These are phyloP conservation scores for Mycena sanguinolenta DNA, from an alignment of 768 basidiomycete genomes.

Conservation along the genomic window DNA sequence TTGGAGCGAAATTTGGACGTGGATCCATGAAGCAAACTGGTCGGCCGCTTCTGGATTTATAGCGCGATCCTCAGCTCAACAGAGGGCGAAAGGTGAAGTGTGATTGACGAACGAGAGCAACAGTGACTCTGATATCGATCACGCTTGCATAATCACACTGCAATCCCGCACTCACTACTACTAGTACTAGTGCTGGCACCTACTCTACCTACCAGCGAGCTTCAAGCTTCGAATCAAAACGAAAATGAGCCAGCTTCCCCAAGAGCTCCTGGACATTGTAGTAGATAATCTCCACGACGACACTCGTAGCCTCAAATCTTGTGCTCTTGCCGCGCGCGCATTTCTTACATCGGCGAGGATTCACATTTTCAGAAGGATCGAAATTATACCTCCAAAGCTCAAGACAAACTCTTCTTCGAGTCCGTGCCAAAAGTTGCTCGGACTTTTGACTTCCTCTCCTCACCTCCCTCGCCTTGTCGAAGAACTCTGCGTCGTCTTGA, in stretches of 20 bases:
- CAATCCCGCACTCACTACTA: too few species aligned
- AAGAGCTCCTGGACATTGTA: conserved; percentile 21
- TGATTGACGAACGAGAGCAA: too few species aligned
- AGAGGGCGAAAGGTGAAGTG: too few species aligned
- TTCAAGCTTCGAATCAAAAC: too few species aligned
- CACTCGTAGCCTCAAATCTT: conserved; percentile 12
- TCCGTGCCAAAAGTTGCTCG: conserved; percentile 1
- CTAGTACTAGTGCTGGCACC: too few species aligned
- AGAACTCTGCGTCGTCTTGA: conserved; percentile 17
- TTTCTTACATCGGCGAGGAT: not conserved
- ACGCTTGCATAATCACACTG: too few species aligned
- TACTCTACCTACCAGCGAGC: too few species aligned
- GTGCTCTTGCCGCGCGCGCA: conserved; percentile 7
- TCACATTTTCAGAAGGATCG: conserved; percentile 16
- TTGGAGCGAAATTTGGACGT: too few species aligned
- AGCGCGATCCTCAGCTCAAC: too few species aligned
- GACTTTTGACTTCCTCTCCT: conserved; percentile 6
- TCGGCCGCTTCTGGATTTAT: too few species aligned
- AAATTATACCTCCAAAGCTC: not conserved
- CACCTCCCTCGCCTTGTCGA: conserved; percentile 3
- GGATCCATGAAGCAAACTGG: too few species aligned
- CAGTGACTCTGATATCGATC: too few species aligned
- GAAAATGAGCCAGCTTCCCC: conserved; percentile 5
- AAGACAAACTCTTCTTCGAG: not conserved
- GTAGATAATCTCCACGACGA: conserved; percentile 17